Conservation (phyloP, 75 land plant genomes). For the Sequoiadendron giganteum region DNA sequence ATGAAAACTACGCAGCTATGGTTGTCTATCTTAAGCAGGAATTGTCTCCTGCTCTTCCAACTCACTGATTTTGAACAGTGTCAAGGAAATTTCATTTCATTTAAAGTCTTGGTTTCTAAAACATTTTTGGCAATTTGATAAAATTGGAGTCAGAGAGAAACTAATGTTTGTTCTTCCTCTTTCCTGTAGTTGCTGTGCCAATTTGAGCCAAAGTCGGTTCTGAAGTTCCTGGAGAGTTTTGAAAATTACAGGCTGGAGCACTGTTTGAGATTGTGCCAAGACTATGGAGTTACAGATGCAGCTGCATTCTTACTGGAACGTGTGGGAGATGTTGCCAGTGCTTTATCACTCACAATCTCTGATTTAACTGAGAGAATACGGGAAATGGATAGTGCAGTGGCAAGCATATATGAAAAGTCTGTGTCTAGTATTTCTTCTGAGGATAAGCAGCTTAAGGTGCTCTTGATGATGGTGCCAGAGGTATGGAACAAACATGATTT, state of each 20-base stretch:
- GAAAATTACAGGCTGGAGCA: conserved; percentile 92
- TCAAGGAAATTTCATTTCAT: not conserved
- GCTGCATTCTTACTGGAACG: conserved; percentile 93
- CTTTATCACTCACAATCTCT: conserved; percentile 67
- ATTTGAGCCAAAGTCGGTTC: conserved; percentile 77
- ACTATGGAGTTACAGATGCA: conserved; percentile 86
- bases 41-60: not conserved
- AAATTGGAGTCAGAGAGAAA: not conserved
- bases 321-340: conserved; percentile 95
- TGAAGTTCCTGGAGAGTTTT: conserved; percentile 78
- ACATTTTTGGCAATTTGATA: not conserved
- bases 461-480: conserved; percentile 62
- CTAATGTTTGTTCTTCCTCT: conserved; percentile 11
- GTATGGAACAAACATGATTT: conserved; percentile 25
- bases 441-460: conserved; percentile 20
- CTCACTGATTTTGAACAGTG: not conserved
- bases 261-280: conserved; percentile 90
- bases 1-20: not conserved
- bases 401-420: conserved; percentile 20
- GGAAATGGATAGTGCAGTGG: conserved; percentile 54
- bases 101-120: not conserved
- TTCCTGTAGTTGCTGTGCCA: conserved; percentile 86
- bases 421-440: conserved; percentile 12
- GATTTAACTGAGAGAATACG: conserved; percentile 48
- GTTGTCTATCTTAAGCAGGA: not conserved